These are phyloP conservation scores for Dryadomyces quercus-mongolicae DNA, from an alignment of 2,329 filamentous ascomycete genomes.

Conservation along the genomic window DNA sequence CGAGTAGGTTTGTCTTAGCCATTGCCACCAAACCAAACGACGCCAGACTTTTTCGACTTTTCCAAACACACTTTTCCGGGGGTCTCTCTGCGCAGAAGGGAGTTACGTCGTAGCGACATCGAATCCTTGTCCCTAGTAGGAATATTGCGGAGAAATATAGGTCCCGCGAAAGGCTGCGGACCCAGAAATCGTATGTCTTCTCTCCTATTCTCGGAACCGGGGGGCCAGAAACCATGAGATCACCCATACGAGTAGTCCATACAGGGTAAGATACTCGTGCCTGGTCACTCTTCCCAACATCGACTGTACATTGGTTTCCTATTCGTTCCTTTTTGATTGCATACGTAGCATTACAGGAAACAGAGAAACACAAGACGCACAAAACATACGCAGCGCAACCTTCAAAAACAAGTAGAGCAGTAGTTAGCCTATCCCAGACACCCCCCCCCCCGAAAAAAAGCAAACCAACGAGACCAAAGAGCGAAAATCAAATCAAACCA, in stretches of 20 bases:
- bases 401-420: no score
- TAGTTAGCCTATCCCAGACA: no score
- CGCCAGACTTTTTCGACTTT: no score
- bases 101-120: no score
- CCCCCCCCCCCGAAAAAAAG: background rate
- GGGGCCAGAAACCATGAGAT: no score
- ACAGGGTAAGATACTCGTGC: no score
- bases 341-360: background rate
- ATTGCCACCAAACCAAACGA: no score
- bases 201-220: background rate
- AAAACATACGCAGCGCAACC: background rate
- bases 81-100: no score
- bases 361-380: background rate
- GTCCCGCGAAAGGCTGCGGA: background rate
- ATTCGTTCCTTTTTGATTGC: background rate
- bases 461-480: background rate
- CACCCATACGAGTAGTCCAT: no score
- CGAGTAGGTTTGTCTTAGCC: no score
- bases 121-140: background rate
- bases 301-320: background rate
- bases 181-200: background rate
- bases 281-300: no score
- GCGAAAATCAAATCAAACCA: background rate
- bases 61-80: no score
- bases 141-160: background rate